Conservation (phyloP, 371 early-diverging fungal species). For the Dinochytrium kinnereticum region DNA sequence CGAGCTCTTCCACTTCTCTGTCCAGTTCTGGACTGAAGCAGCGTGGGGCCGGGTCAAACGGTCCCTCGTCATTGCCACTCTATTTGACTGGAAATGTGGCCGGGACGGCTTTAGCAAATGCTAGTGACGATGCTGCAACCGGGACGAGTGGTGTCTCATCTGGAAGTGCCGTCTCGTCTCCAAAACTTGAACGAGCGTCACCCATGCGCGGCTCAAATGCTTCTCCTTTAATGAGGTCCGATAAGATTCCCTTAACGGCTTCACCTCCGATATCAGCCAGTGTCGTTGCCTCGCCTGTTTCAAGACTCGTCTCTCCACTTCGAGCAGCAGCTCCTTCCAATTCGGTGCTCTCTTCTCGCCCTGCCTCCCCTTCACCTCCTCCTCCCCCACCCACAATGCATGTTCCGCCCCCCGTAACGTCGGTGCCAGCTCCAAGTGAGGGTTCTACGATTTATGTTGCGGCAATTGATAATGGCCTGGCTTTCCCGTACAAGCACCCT, state of each 20-base stretch:
- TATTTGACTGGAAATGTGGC: neutral
- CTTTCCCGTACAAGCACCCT: slow-evolving; percentile 93
- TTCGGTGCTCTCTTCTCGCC: neutral
- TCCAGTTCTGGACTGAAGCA: neutral
- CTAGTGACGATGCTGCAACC: no score
- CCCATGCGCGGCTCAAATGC: no score
- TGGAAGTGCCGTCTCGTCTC: no score
- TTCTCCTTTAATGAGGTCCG: no score
- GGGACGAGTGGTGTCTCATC: no score
- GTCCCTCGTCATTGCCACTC: neutral
- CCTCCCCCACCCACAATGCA: slow-evolving; percentile 1
- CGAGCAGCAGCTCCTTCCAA: slow-evolving; percentile 20
- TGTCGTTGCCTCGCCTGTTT: no score
- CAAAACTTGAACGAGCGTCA: no score
- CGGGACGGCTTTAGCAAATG: no score
- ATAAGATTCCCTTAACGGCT: no score
- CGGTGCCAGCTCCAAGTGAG: slow-evolving; percentile 23
- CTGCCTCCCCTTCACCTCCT: neutral
- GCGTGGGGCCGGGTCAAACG: neutral
- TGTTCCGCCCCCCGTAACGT: slow-evolving; percentile 3
- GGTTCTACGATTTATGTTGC: slow-evolving; percentile 57
- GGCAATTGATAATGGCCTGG: slow-evolving; percentile 92
- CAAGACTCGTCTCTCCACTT: slow-evolving; percentile 16
- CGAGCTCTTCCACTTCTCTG: neutral
- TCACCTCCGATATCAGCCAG: no score